Base-by-base conservation (phyloP, 345 rosid species). In the Populus ilicifolia region DNA sequence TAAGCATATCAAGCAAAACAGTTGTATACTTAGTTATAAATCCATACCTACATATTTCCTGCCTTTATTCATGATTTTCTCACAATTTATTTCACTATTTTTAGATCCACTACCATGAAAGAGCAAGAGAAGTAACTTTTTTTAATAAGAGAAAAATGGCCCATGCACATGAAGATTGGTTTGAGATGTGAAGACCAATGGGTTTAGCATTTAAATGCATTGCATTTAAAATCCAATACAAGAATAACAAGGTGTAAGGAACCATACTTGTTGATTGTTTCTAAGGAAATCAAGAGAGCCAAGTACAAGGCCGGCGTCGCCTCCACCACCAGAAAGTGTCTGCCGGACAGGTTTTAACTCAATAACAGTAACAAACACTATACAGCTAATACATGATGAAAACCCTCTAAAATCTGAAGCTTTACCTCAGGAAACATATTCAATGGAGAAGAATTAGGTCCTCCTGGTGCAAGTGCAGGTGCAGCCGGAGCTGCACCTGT, bases 351-450 rank as follows among this genome's bases (percentile, higher is more conserved):
- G 72, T 72, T 73, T 66, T 80, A 61, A 67, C 74, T 72, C 23
- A 74, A 36, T 69, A n/a, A 38, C 54, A 68, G 69, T 43, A 72
- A 74, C 50, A 68, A 82, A 73, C 41, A 77, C 6, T 25, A 64
- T 74, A 72, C 41, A 21, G 36, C n/a, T 20, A 61, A 46, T 67
- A 72, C 25, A 63, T 11, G 16, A 29, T 69, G 23, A 38, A 63
- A 78, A 69, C 71, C 62, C 67, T 33, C 63, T 12, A 14, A 54
- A 77, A 71, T 61, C 29, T 38, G 35, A 82, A 59, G 33, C 38
- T 79, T 76, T 80, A 93, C 99, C 98, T 92, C 93, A 50, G 99
- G 99, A 83, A 96, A 96, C 88, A 96, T 87, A 83, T 96, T 92
- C 84, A 96, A 87, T 72, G 99, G 99, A 67, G 97, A 86, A n/a